Evolutionary conservation across 2,329 filamentous ascomycete species (phyloP).

Genomic region (Penicillium thymicola): DNA sequence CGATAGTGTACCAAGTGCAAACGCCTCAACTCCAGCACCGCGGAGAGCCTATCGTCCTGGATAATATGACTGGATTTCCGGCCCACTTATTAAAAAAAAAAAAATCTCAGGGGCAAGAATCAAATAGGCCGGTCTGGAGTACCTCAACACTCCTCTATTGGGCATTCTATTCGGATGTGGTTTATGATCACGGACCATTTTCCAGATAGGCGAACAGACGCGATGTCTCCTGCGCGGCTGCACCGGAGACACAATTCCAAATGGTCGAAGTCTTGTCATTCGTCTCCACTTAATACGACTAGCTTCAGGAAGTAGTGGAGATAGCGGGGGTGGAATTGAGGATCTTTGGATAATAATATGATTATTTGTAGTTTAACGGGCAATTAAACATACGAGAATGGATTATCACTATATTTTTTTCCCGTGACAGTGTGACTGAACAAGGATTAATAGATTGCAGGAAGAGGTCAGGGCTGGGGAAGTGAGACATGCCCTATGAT

Average conservation of each 20-base stretch:
- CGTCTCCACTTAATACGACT: slow-evolving; percentile 1
- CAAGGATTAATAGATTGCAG: slow-evolving; percentile 6
- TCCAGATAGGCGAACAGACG: slow-evolving; percentile 10
- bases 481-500: slow-evolving; percentile 1
- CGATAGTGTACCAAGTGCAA: background rate
- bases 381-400: background rate
- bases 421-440: background rate
- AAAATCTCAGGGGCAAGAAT: background rate
- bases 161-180: background rate
- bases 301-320: slow-evolving; percentile 4
- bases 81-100: background rate
- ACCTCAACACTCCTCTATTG: background rate
- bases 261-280: background rate
- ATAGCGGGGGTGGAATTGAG: background rate
- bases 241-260: slow-evolving; percentile 4
- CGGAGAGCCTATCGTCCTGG: background rate
- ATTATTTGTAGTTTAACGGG: background rate
- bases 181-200: slow-evolving; percentile 1
- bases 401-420: background rate
- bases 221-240: slow-evolving; percentile 7
- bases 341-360: background rate
- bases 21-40: background rate
- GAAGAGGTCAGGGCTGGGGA: background rate
- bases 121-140: background rate
- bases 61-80: background rate